Base-by-base conservation (phyloP, 169 alveolate species). In the Besnoitia besnoiti region DNA sequence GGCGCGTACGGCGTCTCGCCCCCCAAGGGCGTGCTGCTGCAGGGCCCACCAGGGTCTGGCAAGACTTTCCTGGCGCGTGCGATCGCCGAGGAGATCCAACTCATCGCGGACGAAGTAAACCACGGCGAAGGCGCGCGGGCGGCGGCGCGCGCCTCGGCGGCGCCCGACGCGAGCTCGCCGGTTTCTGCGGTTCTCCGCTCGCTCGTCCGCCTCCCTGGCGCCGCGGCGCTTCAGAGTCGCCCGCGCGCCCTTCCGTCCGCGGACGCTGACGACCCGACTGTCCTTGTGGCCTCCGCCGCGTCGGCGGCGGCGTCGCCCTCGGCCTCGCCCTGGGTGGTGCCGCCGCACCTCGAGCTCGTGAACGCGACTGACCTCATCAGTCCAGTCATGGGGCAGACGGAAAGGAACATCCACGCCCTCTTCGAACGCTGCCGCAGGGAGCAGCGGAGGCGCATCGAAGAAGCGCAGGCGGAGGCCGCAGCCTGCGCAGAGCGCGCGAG, bases 81-180 rank as follows among this genome's bases (percentile, higher is more conserved):
- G 14, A 98, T 99, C 55, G 99, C 99, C 5, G 99, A 99, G 49
- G 99, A 98, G 94, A 30, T 82, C 19, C 76, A 47, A 16, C 1
- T 44, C 90, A 19, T 82, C 19, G 46, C 44, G 1, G 44, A 55
- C 5, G 67, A 55, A 16, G 67, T 55, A n/a, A 55, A 55, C 67
- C n/a, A n/a, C n/a, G n/a, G n/a, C n/a, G 30, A 8, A 16, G 67
- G 27, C 67, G 67, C 67, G 67, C n/a, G 4, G 67, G 4, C 67
- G 12, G 59, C 59, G 7, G 24, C 59, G 59, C 59, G 16, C 7
- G 59, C 7, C 24, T 49, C n/a, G n/a, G n/a, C n/a, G n/a, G n/a
- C 59, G 7, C 59, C 30, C 24, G 67, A 21, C 67, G 12, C 30
- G 5, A 0, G 33, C 3, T 55, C 67, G 5, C 67, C 67, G 4